Percentiles rank a stretch among this genome's conserved stretches.
phyloP scores from a whole-genome alignment of 371 early-diverging fungal species.

The Gilbertella persicaria region DNA sequence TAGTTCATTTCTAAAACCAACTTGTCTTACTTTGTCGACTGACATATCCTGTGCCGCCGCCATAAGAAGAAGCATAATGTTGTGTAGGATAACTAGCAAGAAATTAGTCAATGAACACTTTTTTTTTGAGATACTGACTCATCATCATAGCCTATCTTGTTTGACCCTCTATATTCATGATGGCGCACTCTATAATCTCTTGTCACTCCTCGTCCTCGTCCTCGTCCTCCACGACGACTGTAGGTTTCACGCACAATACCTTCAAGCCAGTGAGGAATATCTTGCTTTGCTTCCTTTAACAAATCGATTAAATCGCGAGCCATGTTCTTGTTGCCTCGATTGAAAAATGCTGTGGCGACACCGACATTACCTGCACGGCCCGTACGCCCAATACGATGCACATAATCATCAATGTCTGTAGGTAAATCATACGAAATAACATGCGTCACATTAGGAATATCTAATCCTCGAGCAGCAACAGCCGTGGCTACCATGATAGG shows the following conservation, averaged over 20 bases:
- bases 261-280: slow-evolving; percentile 68
- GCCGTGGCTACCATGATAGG: slow-evolving; percentile 98
- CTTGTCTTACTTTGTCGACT: slow-evolving; percentile 58
- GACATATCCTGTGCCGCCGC: slow-evolving; percentile 17
- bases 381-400: slow-evolving; percentile 91
- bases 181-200: slow-evolving; percentile 61
- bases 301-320: slow-evolving; percentile 77
- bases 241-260: slow-evolving; percentile 88
- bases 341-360: slow-evolving; percentile 95
- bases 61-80: slow-evolving; percentile 9
- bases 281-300: slow-evolving; percentile 56
- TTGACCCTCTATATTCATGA: slow-evolving; percentile 26
- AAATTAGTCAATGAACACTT: no score
- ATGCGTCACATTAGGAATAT: slow-evolving; percentile 86
- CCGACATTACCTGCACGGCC: slow-evolving; percentile 98
- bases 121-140: no score
- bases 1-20: slow-evolving; percentile 60
- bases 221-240: slow-evolving; percentile 95
- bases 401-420: slow-evolving; percentile 90
- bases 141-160: slow-evolving; percentile 3
- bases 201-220: slow-evolving; percentile 84
- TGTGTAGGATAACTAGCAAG: not conserved
- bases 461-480: slow-evolving; percentile 98
- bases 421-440: slow-evolving; percentile 95
- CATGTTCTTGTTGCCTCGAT: slow-evolving; percentile 84